A percentile compares a stretch with the other conserved stretches of the same genome.
Conservation (phyloP, 1,139 yeast genomes). For the Nakaseomyces kungkrabaensis region DNA sequence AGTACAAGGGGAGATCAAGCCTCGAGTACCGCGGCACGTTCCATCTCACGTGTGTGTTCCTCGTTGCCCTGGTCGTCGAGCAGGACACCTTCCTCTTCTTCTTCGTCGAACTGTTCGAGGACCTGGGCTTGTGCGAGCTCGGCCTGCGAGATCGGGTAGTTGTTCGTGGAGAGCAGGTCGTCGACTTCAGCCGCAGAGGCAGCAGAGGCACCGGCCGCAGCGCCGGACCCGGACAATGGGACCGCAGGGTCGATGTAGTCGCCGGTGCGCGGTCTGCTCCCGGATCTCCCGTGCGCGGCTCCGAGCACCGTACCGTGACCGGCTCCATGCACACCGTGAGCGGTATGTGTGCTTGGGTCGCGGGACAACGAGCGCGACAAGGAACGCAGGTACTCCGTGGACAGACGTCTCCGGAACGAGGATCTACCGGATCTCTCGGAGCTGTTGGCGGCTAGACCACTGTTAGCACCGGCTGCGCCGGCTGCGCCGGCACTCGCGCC, state of each 20-base stretch:
- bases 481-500: neutral
- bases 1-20: too few relatives aligned
- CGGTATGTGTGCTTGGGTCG: conserved; percentile 9
- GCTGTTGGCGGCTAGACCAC: neutral
- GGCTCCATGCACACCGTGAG: too few relatives aligned
- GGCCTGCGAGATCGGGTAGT: conserved; percentile 6
- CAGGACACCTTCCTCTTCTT: conserved; percentile 6
- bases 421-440: conserved; percentile 18
- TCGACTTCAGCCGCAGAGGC: neutral
- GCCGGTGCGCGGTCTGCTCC: neutral
- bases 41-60: conserved; percentile 1
- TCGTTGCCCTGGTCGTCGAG: conserved; percentile 8
- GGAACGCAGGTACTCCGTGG: conserved; percentile 23
- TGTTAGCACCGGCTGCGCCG: too few relatives aligned
- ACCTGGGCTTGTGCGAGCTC: conserved; percentile 3
- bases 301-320: too few relatives aligned
- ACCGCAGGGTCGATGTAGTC: neutral
- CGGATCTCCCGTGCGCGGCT: neutral
- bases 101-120: conserved; percentile 3
- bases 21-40: too few relatives aligned
- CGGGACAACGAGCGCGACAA: conserved; percentile 24
- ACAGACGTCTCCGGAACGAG: conserved; percentile 11
- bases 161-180: conserved; percentile 3
- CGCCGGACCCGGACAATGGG: neutral
- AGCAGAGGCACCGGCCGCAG: neutral